Conservation (phyloP, 2,329 filamentous ascomycete species). For the Clathrospora elynae region DNA sequence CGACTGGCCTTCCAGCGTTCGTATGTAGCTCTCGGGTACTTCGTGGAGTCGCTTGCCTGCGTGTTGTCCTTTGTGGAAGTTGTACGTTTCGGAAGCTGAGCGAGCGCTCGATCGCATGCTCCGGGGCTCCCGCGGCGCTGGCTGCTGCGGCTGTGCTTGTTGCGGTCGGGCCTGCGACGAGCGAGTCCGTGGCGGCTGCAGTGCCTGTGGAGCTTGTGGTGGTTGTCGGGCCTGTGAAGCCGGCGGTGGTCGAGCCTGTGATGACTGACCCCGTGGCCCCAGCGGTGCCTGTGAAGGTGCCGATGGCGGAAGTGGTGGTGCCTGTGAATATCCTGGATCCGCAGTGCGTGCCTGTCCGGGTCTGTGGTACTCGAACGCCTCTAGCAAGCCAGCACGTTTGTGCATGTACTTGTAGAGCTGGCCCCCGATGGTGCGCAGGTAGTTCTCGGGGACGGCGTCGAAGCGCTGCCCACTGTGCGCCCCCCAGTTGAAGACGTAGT, state of each 20-base stretch:
- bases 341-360: slow-evolving; percentile 22
- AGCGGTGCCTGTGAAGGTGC: not conserved
- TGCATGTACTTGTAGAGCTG: slow-evolving; percentile 24
- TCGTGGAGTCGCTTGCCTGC: slow-evolving; percentile 21
- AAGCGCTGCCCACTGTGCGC: slow-evolving; percentile 25
- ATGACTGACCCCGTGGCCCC: too few relatives aligned
- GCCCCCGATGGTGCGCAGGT: slow-evolving; percentile 30
- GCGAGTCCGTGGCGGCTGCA: too few relatives aligned
- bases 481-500: slow-evolving; percentile 32
- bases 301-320: slow-evolving; percentile 6
- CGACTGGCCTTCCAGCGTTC: slow-evolving; percentile 27
- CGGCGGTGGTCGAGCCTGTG: too few relatives aligned
- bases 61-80: slow-evolving; percentile 13
- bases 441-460: slow-evolving; percentile 25
- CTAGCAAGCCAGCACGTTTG: slow-evolving; percentile 25
- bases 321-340: slow-evolving; percentile 1
- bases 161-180: not conserved
- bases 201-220: not conserved
- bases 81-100: slow-evolving; percentile 7
- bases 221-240: too few relatives aligned
- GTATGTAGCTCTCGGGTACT: slow-evolving; percentile 27
- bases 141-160: not conserved
- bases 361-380: slow-evolving; percentile 33
- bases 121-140: not conserved
- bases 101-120: not conserved